Percentiles rank a stretch among this genome's conserved stretches.
These are phyloP conservation scores for Baudoinia panamericana DNA, from an alignment of 495 filamentous ascomycete genomes.

Conservation along the genomic window DNA sequence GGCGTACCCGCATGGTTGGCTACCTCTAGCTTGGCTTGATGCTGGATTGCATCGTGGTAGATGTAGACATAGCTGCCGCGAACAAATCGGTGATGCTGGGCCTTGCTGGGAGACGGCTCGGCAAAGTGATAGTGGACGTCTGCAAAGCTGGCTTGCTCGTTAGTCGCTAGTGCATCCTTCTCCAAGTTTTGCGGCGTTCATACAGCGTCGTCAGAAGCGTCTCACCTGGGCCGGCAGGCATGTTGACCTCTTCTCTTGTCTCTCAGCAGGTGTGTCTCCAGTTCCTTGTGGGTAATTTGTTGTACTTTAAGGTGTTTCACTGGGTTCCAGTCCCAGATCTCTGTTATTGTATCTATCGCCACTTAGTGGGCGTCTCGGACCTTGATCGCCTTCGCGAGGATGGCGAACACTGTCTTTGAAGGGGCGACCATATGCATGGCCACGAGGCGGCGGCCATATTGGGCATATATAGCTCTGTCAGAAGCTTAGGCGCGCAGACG, in stretches of 20 bases:
- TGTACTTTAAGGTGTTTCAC: too few relatives aligned
- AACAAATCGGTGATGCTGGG: conserved; percentile 68
- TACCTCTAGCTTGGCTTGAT: conserved; percentile 62
- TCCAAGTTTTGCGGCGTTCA: too few relatives aligned
- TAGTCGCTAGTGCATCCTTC: too few relatives aligned
- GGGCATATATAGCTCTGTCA: neutral
- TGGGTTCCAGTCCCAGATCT: too few relatives aligned
- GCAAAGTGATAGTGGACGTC: conserved; percentile 86
- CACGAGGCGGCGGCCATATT: neutral
- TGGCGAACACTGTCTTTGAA: neutral
- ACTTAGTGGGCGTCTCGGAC: neutral
- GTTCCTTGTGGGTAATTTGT: too few relatives aligned
- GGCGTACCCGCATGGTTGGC: conserved; percentile 75
- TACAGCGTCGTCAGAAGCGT: conserved; percentile 68
- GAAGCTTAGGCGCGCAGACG: neutral
- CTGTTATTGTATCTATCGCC: neutral
- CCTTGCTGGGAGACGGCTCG: conserved; percentile 52
- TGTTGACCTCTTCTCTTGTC: conserved; percentile 28
- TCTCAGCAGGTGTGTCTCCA: too few relatives aligned
- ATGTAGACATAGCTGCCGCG: conserved; percentile 82
- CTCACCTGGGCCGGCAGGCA: conserved; percentile 69
- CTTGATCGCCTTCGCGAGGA: neutral
- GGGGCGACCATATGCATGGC: neutral
- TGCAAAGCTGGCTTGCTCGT: conserved; percentile 66
- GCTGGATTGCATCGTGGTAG: conserved; percentile 57